Evolutionary conservation across 1,139 yeast species (phyloP).

Genomic region (Magnusiomyces fungicola): DNA sequence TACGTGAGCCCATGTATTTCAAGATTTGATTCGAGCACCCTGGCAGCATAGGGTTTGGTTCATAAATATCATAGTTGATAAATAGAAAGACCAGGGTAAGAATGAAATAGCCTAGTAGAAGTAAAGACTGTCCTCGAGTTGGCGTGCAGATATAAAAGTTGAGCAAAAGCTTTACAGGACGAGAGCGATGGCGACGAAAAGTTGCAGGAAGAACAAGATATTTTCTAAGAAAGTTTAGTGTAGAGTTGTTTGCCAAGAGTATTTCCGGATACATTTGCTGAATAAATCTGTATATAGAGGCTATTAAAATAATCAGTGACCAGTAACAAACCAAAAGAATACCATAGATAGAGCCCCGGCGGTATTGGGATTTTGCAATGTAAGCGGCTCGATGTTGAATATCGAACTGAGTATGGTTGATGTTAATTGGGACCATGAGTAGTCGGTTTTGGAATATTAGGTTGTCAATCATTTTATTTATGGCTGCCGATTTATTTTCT

Average conservation of each 20-base stretch:
- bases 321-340: slow-evolving; percentile 24
- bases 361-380: slow-evolving; percentile 23
- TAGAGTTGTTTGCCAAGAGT: slow-evolving; percentile 15
- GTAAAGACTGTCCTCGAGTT: slow-evolving; percentile 29
- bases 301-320: slow-evolving; percentile 19
- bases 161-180: slow-evolving; percentile 23
- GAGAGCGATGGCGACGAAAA: slow-evolving; percentile 24
- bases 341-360: slow-evolving; percentile 27
- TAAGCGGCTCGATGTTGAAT: slow-evolving; percentile 9
- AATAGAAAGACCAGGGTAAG: slow-evolving; percentile 25
- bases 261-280: slow-evolving; percentile 17
- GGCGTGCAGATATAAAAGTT: slow-evolving; percentile 26
- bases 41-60: slow-evolving; percentile 21
- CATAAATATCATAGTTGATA: slow-evolving; percentile 18
- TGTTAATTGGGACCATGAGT: background rate
- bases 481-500: background rate
- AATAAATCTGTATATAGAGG: slow-evolving; percentile 17
- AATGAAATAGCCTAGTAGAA: slow-evolving; percentile 24
- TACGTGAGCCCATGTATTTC: slow-evolving; percentile 47
- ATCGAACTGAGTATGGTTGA: slow-evolving; percentile 1
- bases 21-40: slow-evolving; percentile 25
- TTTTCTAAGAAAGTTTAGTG: slow-evolving; percentile 23
- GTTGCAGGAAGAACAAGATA: slow-evolving; percentile 31
- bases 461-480: slow-evolving; percentile 3
- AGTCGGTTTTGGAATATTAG: background rate